Base-by-base conservation (phyloP, 2,329 filamentous ascomycete species). In the Blastomyces percursus region DNA sequence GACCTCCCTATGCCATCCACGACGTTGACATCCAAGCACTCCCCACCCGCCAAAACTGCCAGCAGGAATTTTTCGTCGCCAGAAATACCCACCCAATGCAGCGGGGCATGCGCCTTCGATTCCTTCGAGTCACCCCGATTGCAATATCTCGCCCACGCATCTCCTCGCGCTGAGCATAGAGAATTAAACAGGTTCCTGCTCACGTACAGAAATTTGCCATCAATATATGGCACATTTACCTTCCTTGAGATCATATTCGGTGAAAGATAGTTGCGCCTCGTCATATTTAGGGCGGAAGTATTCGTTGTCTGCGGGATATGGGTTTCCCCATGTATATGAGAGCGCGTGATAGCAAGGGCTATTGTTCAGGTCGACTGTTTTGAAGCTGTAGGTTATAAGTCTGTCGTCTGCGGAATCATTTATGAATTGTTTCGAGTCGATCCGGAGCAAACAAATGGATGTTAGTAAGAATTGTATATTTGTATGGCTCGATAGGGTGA, bases 291-390 rank as follows among this genome's bases (percentile, higher is more conserved):
- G 44, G 30, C 48, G 50, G 48, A 60, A 57, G 56, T 61, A 62
- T 27, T 61, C 54, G 12, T 61, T 50, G 19, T 57, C 56, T 9
- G 60, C 54, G 16, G 50, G 56, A 30, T 58, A 51, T 32, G 63
- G 63, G 57, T 61, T 61, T 11, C 61, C 61, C 64, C 64, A 66
- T 27, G 60, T 62, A 58, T 66, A 66, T 48, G 64, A 66, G 14
- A 66, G 55, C 5, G 63, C 50, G 30, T 65, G 61, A 38, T 61
- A 66, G 19, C 61, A 32, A 21, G 54, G 30, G 46, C 51, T 50
- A 2, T 27, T 30, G 27, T 35, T 46, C n/a, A 64, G 52, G 46
- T 64, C 57, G 21, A 64, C 56, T 8, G 42, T 64, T 62, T 59
- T 58, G 21, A 64, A 38, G n/a, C 61, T 62, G 40, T 60, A 64